Base-by-base conservation (phyloP, 192 early-diverging fungal species). In the Jimgerdemannia lactiflua region DNA sequence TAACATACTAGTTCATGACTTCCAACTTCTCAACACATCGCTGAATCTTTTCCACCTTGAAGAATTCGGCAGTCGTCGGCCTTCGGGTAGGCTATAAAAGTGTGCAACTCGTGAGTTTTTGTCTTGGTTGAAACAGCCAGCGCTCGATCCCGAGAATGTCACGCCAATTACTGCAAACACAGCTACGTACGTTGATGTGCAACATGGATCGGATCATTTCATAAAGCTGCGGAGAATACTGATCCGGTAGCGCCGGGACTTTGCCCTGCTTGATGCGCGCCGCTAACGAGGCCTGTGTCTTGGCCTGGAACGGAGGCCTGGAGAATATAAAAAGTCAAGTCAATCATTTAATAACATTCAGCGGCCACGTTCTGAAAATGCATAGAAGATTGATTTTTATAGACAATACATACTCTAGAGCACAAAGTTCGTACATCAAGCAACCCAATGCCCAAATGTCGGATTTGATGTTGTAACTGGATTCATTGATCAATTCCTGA, bases 401-500 rank as follows among this genome's bases (percentile, higher is more conserved):
- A 42, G 69, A 39, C 19, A 8, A 76, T n/a, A n/a, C 84, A 69
- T 87, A 92, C 92, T 91, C 88, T 68, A 94, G 72, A 8, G 91
- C 83, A 74, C 92, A 94, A 20, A 94, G 79, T 77, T 94, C 92
- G 79, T 88, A 94, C 6, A 93, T 86, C 3, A 94, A 73, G 76
- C 92, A 94, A 20, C 91, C 91, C 19, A 94, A 73, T 4, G 92
- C 89, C 92, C 92, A 94, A 39, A 94, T 87, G 54, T 94, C 92
- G 0, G 89, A 90, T 71, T 93, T 93, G 10, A 83, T 81, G 75
- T 94, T 91, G 78, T 94, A 94, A 11, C 77, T 68, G 4, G 87
- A 83, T 70, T 91, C 90, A 74, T 79, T 88, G 9, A 94, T 87
- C 3, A 94, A 82, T 81, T 94, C 92, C 86, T 86, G 69, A 18